phyloP scores from a whole-genome alignment of 768 basidiomycete species.

The Chalciporus piperatus region DNA sequence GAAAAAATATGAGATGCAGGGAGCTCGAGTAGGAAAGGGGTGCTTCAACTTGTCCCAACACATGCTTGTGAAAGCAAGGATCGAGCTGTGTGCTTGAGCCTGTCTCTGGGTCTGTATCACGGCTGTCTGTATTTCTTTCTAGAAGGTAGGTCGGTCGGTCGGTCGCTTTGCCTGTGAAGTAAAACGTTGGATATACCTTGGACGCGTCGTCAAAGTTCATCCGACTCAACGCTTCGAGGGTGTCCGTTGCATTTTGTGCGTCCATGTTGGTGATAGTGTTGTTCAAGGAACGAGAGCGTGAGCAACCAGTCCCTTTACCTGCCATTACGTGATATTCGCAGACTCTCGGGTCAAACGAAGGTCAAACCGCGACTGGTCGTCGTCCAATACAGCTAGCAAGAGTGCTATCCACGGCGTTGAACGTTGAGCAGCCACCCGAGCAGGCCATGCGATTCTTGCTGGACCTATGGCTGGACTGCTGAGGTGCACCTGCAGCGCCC shows the following conservation, averaged over 20 bases:
- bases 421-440: conserved; percentile 1
- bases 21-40: not conserved
- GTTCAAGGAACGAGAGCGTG: too few species aligned
- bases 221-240: conserved; percentile 16
- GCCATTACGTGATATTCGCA: conserved; percentile 19
- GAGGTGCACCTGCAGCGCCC: conserved; percentile 9
- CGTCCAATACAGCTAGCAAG: conserved; percentile 9
- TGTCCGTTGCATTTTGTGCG: conserved; percentile 38
- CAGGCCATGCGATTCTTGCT: not conserved
- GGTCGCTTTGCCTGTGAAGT: not conserved
- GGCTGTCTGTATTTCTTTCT: conserved; percentile 84
- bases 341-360: too few species aligned
- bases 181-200: conserved; percentile 45
- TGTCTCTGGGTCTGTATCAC: conserved; percentile 81
- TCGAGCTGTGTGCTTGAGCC: conserved; percentile 67
- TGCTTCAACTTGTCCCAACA: conserved; percentile 88
- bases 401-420: not conserved
- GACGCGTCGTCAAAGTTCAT: conserved; percentile 75
- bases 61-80: conserved; percentile 77
- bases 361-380: not conserved
- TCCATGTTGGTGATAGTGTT: not conserved
- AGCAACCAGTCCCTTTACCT: too few species aligned
- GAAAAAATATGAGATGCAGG: conserved; percentile 8
- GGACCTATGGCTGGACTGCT: not conserved
- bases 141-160: conserved; percentile 4